Evolutionary conservation across 2,329 filamentous ascomycete species (phyloP).

Genomic region (Penicillium sp.): DNA sequence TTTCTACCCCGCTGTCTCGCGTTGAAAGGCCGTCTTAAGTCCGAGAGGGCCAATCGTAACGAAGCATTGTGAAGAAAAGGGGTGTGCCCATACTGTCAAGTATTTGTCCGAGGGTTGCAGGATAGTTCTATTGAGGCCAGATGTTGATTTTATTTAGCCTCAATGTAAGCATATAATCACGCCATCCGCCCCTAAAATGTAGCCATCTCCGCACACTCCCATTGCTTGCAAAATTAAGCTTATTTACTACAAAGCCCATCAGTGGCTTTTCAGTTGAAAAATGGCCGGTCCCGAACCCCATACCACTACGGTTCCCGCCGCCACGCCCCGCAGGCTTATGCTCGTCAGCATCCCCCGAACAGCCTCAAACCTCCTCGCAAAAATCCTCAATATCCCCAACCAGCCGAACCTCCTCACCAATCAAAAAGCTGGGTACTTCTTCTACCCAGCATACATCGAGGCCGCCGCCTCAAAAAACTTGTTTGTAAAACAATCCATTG

Average conservation of each 20-base stretch:
- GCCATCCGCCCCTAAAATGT: constrained; percentile 6
- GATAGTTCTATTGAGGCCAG: too few species aligned
- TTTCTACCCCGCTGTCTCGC: background rate
- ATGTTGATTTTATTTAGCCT: too few species aligned
- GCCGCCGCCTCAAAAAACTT: background rate
- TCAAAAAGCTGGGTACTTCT: constrained; percentile 20
- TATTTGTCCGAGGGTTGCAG: too few species aligned
- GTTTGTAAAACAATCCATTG: too few species aligned
- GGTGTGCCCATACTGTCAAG: background rate
- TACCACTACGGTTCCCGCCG: background rate
- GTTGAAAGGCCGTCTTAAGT: background rate
- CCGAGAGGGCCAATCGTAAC: background rate
- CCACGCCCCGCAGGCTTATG: constrained; percentile 3
- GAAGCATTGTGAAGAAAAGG: background rate
- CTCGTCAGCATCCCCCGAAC: constrained; percentile 19
- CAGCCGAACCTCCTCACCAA: constrained; percentile 20
- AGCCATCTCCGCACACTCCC: constrained; percentile 2
- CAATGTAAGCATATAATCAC: constrained; percentile 10
- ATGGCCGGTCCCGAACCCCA: background rate
- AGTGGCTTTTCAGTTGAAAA: background rate
- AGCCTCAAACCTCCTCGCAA: constrained; percentile 21
- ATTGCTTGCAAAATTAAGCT: constrained; percentile 13
- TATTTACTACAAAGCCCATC: background rate
- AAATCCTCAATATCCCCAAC: constrained; percentile 18
- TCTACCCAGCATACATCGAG: constrained; percentile 8